Evolutionary conservation across 176 grass and related monocot species (phyloP), one percentile per base, ranked within the genome.

Genomic region (Puccinellia tenuiflora): DNA sequence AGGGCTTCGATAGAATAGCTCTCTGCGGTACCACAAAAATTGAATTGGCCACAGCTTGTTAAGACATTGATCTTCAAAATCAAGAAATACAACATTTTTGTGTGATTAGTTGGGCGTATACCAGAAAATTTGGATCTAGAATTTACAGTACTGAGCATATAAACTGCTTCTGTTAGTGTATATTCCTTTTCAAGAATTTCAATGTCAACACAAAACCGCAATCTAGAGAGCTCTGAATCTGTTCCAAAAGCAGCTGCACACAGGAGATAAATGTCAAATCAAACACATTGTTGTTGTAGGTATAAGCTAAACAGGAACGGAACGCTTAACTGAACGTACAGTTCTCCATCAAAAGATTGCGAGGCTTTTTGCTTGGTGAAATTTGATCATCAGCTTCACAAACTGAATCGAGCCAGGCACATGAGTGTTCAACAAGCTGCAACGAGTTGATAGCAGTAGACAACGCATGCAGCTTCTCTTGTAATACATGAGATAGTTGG

Each of bases 101-200:
- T 33, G 15, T 9, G 13, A 79, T 56, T 71, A 52, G 39, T 60
- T 73, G 45, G 59, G 62, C 52, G 21, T 48, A 7, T 87, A 93
- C 92, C 96, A 86, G 91, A 87, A 81, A 95, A 81, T 62, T 93
- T 88, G 68, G 83, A 90, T 26, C 22, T 92, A 74, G 75, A 81
- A 87, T 95, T 92, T 67, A 91, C 79, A 77, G 84, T 76, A 76
- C 79, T 88, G 50, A 95, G 92, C 85, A 95, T 76, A 90, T 93
- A 89, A 55, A 92, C 79, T 67, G 92, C 91, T 90, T 92, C 87
- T 83, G 87, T 95, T 81, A 95, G 73, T 73, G 85, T 40, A 83
- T 95, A 93, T 80, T 98, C 96, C 82, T 98, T 98, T 81, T 98
- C 96, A 76, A 98, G 89, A 77, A 86, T 87, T 79, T 93, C 96